phyloP scores from a whole-genome alignment of 1,284 basidiomycete genomes.

The Tilletia indica region DNA sequence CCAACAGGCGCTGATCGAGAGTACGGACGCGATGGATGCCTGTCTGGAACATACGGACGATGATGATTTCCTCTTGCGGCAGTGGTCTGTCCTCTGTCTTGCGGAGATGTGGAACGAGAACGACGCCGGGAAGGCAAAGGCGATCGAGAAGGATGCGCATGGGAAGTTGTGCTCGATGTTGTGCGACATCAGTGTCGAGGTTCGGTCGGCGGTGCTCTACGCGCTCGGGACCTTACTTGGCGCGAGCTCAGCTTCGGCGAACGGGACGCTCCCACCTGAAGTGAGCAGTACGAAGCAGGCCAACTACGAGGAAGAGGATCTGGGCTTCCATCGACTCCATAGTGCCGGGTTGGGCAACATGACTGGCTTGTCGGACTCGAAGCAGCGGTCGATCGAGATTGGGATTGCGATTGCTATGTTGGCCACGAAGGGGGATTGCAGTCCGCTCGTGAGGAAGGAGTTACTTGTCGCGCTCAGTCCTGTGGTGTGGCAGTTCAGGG shows the following conservation, averaged over 20 bases:
- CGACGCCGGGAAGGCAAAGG: constrained; percentile 84
- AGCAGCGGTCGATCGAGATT: constrained; percentile 65
- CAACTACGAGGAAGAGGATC: constrained; percentile 9
- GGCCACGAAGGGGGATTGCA: constrained; percentile 83
- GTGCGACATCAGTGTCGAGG: constrained; percentile 86
- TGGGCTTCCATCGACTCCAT: constrained; percentile 56
- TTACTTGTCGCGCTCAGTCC: constrained; percentile 86
- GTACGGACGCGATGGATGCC: constrained; percentile 79
- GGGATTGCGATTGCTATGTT: constrained; percentile 64
- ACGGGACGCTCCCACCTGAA: constrained; percentile 6
- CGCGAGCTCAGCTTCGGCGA: constrained; percentile 57
- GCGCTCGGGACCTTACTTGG: constrained; percentile 92
- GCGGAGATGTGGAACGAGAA: constrained; percentile 92
- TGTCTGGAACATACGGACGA: constrained; percentile 80
- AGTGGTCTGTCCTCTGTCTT: constrained; percentile 92
- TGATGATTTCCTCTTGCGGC: constrained; percentile 84
- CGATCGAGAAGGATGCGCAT: constrained; percentile 77
- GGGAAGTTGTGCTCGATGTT: constrained; percentile 80
- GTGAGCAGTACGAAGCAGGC: constrained; percentile 15
- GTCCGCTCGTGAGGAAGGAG: constrained; percentile 94
- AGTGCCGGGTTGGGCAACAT: constrained; percentile 79
- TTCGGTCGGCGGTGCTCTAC: constrained; percentile 84
- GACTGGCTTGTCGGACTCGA: constrained; percentile 71
- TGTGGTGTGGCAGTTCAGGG: constrained; percentile 90
- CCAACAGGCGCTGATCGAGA: constrained; percentile 77